Evolutionary conservation across 495 filamentous ascomycete genomes (phyloP), one percentile per base, ranked within the genome.

Genomic region (Tuber brumale): DNA sequence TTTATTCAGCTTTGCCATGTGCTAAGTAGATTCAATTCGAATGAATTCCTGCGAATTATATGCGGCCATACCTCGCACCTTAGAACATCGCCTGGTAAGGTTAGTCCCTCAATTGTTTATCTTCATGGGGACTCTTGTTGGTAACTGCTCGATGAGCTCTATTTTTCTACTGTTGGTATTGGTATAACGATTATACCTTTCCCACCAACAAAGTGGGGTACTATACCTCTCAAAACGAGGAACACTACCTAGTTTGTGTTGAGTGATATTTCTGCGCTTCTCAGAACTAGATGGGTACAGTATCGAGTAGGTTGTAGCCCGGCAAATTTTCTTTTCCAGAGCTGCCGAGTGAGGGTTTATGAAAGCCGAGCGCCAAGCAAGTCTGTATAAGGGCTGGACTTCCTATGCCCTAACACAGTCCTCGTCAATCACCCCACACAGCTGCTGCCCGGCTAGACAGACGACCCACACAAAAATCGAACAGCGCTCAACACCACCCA

Each of bases 381-480:
- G 14, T 35, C 57, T 35, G 27, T 14, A 7, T 66, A 66, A 75
- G 77, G 77, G 77, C 69, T 71, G 39, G 8, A 23, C 12, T n/a
- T 16, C 41, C 31, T 27, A 43, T 73, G 46, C 73, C 78, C 78
- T 80, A 80, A 73, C 66, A 48, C 78, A 80, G 78, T 80, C 78
- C 57, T 61, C 16, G 71, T 71, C 75, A 70, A 74, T 73, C 74
- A 48, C 77, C 70, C 77, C 2, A 71, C 77, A 79, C 70, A 80
- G 61, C 73, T 72, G 46, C 57, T 10, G 51, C 69, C 43, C 48
- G 19, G 42, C 37, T 70, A 42, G 51, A 27, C n/a, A n/a, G n/a
- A 31, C 76, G 72, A 76, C 74, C 72, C 77, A 71, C 77, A 75
- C 70, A 73, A 72, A 80, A 73, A 73, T 75, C 42, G n/a, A 74